phyloP scores from a whole-genome alignment of 768 basidiomycete genomes.

The Agaricus subrufescens region DNA sequence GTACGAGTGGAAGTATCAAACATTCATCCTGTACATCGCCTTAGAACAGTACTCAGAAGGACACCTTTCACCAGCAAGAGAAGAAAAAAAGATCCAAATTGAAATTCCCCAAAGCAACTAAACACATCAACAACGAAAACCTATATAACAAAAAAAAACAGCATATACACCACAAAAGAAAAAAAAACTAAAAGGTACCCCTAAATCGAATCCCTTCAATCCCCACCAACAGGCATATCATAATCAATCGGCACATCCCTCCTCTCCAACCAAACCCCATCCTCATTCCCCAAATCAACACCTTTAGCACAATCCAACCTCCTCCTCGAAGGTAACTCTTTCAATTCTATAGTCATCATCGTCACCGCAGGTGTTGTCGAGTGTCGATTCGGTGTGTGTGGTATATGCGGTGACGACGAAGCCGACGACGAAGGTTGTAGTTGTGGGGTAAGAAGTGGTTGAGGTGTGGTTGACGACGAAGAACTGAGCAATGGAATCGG shows the following conservation, averaged over 20 bases:
- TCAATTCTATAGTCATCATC: slow-evolving; percentile 34
- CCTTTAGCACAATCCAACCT: slow-evolving; percentile 62
- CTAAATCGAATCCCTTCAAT: not conserved
- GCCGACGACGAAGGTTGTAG: not conserved
- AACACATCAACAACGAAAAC: too few species aligned
- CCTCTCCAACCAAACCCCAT: slow-evolving; percentile 62
- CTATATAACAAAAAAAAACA: too few species aligned
- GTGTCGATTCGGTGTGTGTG: too few species aligned
- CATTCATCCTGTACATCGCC: too few species aligned
- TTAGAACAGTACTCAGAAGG: too few species aligned
- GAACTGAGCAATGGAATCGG: too few species aligned
- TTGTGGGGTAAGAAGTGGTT: not conserved
- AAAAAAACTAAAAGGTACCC: not conserved
- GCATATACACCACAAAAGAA: not conserved
- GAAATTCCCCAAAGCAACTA: too few species aligned
- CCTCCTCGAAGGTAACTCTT: slow-evolving; percentile 55
- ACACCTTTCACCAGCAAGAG: too few species aligned
- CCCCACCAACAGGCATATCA: slow-evolving; percentile 42
- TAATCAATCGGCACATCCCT: slow-evolving; percentile 78
- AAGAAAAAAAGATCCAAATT: too few species aligned
- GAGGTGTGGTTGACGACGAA: not conserved
- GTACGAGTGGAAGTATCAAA: too few species aligned
- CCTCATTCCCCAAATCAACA: slow-evolving; percentile 58
- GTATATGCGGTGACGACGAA: too few species aligned
- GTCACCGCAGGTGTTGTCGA: not conserved